A percentile compares a stretch with the other conserved stretches of the same genome.
Evolutionary conservation across 306 rosid genomes (phyloP).

Genomic region (Fragaria ananassa): DNA sequence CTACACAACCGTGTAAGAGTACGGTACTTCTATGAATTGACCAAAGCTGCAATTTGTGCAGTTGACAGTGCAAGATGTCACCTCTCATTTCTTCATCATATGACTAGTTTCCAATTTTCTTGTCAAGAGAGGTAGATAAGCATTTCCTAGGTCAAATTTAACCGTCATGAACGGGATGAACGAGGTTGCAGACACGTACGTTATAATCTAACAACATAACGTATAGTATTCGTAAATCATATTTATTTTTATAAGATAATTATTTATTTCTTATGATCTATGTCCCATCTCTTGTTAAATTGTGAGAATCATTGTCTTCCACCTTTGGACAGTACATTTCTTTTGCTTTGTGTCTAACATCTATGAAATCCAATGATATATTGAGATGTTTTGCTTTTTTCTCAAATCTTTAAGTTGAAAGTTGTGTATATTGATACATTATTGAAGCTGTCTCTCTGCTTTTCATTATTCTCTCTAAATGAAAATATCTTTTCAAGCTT

Average conservation of each 20-base stretch:
- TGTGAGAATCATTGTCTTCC: conserved; percentile 41
- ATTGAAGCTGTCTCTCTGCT: conserved; percentile 21
- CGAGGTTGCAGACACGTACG: too few species aligned
- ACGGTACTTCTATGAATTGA: conserved; percentile 28
- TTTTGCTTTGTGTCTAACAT: conserved; percentile 28
- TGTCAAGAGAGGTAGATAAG: background rate
- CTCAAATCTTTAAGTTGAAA: conserved; percentile 21
- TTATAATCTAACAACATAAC: too few species aligned
- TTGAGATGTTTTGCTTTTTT: conserved; percentile 8
- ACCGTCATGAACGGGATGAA: too few species aligned
- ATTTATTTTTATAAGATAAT: too few species aligned
- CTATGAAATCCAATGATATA: conserved; percentile 16
- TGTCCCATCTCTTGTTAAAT: conserved; percentile 2
- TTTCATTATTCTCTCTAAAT: conserved; percentile 37
- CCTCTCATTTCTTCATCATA: conserved; percentile 21
- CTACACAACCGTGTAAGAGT: background rate
- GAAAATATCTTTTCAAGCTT: conserved; percentile 33
- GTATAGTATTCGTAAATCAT: too few species aligned
- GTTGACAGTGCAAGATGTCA: conserved; percentile 22
- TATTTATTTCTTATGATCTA: background rate
- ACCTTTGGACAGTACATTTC: conserved; percentile 18
- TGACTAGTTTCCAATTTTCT: conserved; percentile 12
- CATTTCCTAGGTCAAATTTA: background rate
- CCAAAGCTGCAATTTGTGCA: conserved; percentile 39
- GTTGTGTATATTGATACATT: conserved; percentile 15